Percentiles rank a stretch among this genome's conserved stretches.
Evolutionary conservation across 2,329 filamentous ascomycete genomes (phyloP).

Genomic region (Passalora sequoiae): DNA sequence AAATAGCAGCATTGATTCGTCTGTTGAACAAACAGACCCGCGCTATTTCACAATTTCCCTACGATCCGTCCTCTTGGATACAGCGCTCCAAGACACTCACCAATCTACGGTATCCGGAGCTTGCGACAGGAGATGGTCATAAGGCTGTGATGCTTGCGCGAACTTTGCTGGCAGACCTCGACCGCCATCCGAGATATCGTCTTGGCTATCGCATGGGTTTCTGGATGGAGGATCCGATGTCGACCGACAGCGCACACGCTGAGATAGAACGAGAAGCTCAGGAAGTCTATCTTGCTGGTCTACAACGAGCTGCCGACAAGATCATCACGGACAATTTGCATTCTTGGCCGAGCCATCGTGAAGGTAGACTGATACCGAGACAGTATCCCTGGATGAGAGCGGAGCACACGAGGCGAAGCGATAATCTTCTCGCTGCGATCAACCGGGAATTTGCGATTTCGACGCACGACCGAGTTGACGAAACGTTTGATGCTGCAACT

Average conservation of each 20-base stretch:
- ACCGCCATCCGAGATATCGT: slow-evolving; percentile 11
- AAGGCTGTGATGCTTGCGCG: slow-evolving; percentile 24
- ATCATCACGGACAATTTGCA: slow-evolving; percentile 15
- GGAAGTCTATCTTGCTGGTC: slow-evolving; percentile 8
- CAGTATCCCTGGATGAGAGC: slow-evolving; percentile 30
- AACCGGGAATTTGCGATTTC: slow-evolving; percentile 18
- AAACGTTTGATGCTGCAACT: background rate
- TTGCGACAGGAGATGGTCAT: slow-evolving; percentile 27
- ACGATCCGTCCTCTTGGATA: slow-evolving; percentile 27
- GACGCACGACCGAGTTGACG: background rate
- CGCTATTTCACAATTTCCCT: slow-evolving; percentile 19
- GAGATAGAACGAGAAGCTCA: slow-evolving; percentile 4
- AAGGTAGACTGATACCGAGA: slow-evolving; percentile 20
- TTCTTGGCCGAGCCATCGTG: slow-evolving; percentile 9
- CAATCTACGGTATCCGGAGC: slow-evolving; percentile 26
- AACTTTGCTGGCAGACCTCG: slow-evolving; percentile 9
- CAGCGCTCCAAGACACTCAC: slow-evolving; percentile 17
- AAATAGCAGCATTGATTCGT: slow-evolving; percentile 4
- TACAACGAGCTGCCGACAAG: slow-evolving; percentile 15
- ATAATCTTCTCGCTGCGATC: slow-evolving; percentile 9
- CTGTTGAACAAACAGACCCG: slow-evolving; percentile 15
- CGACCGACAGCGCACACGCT: slow-evolving; percentile 2
- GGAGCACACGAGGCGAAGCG: slow-evolving; percentile 9
- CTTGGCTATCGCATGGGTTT: slow-evolving; percentile 27
- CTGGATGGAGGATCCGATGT: slow-evolving; percentile 24